phyloP scores from a whole-genome alignment of 2,329 filamentous ascomycete genomes.

The Colletotrichum incanum region DNA sequence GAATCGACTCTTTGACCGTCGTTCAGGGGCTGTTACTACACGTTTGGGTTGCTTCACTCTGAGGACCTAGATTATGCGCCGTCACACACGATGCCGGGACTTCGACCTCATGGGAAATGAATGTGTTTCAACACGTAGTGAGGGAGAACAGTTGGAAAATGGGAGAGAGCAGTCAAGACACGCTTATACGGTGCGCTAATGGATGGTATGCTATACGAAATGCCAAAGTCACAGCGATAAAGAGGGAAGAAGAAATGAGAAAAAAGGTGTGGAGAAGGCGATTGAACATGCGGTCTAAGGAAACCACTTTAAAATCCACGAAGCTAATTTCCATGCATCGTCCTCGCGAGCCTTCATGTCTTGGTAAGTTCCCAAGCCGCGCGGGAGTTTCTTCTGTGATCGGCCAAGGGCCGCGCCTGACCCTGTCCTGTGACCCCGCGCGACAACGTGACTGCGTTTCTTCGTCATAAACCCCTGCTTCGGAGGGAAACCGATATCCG shows the following conservation, averaged over 20 bases:
- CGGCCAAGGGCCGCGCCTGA: conserved; percentile 28
- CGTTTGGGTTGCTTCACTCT: conserved; percentile 12
- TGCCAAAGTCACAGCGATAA: conserved; percentile 1
- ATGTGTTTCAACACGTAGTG: not conserved
- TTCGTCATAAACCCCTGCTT: conserved; percentile 36
- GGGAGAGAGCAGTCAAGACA: not conserved
- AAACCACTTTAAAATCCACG: conserved; percentile 33
- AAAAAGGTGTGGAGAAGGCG: conserved; percentile 5
- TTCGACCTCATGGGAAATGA: not conserved
- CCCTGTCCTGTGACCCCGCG: conserved; percentile 38
- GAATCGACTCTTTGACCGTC: conserved; percentile 33
- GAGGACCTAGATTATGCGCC: not conserved
- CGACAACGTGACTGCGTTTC: conserved; percentile 42
- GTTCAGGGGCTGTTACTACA: conserved; percentile 1
- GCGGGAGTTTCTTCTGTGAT: conserved; percentile 25
- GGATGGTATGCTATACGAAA: conserved; percentile 19
- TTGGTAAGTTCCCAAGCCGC: conserved; percentile 35
- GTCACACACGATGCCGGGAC: not conserved
- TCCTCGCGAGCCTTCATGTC: conserved; percentile 38
- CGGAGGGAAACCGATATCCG: conserved; percentile 33
- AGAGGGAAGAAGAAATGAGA: not conserved
- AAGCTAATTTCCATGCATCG: conserved; percentile 33
- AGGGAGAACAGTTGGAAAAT: not conserved
- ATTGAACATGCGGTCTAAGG: conserved; percentile 36
- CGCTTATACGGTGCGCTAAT: not conserved